Base-by-base conservation (phyloP, 108 stramenopile species). In the Pseudonitzschia delicatissima region DNA sequence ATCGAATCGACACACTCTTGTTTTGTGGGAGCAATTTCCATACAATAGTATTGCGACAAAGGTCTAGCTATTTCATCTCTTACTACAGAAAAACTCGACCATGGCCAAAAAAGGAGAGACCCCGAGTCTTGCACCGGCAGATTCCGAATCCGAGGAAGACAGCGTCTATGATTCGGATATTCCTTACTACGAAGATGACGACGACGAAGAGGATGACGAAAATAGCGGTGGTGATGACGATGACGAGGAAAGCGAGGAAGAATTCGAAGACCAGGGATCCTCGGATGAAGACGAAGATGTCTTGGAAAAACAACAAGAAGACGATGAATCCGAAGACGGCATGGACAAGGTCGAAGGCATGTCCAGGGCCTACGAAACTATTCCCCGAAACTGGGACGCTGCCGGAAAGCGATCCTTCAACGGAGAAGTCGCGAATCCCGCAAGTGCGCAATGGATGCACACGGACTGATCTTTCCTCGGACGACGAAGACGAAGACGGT, bases 401-500 rank as follows among this genome's bases (percentile, higher is more conserved):
- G n/a, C n/a, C 23, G 66, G 44, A 40, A 85, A 80, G 64, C 65
- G 76, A 17, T 66, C 68, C 42, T 64, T 57, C 21, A 42, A 52
- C 31, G 77, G 69, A 25, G 29, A 59, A 55, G 52, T 64, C 28
- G 57, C 28, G 23, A 62, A 71, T 29, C 57, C 59, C 2, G 29
- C 64, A 17, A 49, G 48, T 17, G 68, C 87, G n/a, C 27, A 65
- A 26, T 89, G 74, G 77, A 87, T 92, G 78, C 94, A 95, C 74
- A 86, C 93, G 6, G 99, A 98, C n/a, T 71, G 92, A 99, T 64
- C 77, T 98, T 50, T 96, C 96, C 17, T 94, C 92, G 7, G 99
- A 99, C 81, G 97, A 97, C 64, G 98, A 98, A 66, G 96, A 97
- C 55, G 91, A 76, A 23, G 87, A 88, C 7, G 94, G 93, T 8